Evolutionary conservation across 371 early-diverging fungal genomes (phyloP), one percentile per base, ranked within the genome.

Genomic region (Saksenaea oblongispora): DNA sequence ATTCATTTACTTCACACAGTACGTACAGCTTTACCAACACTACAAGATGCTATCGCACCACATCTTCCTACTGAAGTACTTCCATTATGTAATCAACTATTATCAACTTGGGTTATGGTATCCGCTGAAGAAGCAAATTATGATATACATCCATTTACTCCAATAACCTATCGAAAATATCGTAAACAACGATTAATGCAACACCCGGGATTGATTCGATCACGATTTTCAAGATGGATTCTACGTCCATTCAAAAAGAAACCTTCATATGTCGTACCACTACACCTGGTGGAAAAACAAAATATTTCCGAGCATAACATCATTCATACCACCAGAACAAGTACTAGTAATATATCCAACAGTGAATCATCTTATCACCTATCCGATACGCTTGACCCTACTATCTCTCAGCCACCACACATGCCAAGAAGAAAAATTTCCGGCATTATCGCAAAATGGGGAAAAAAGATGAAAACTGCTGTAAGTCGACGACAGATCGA

Each of bases 401-500:
- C 27, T 17, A 10, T 22, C 22, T 17, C 51, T 22, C 51, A 47
- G 7, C 10, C 22, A 24, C 22, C 17, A 22, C n/a, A 47, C 8
- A 10, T 47, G 9, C 24, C 51, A 18, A n/a, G 51, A 22, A n/a
- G 22, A 47, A 47, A 47, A 47, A 22, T 47, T 10, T 47, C 51
- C 51, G 51, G 51, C 24, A n/a, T 47, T 11, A 22, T 68, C 5
- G 41, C 62, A 17, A 68, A 68, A 17, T 28, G 59, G 22, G 68
- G 64, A 53, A 68, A 68, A 24, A 58, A 58, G 36, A 68, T 68
- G 61, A 58, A 63, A 9, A 57, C 42, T 4, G 58, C 58, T 10
- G 51, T 47, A 5, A 47, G 51, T 22, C 51, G 51, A 3, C 51
- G 51, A 18, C 51, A 47, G 51, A 47, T 47, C 22, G 51, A 47